A percentile compares a stretch with the other conserved stretches of the same genome.
Conservation (phyloP, 768 basidiomycete species). For the Phanerochaete sordida region DNA sequence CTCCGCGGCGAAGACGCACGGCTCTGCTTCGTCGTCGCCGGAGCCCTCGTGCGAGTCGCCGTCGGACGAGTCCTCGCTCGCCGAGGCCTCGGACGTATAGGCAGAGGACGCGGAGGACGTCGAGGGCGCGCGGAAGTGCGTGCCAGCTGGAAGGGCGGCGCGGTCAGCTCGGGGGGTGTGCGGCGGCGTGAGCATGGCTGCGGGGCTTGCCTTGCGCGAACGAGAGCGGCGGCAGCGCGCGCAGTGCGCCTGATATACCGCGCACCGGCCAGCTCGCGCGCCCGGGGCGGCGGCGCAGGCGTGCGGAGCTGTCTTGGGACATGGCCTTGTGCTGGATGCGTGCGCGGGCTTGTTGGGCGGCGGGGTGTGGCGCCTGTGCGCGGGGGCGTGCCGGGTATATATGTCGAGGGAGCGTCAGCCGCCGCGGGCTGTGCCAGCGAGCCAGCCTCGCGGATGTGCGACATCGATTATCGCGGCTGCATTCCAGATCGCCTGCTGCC, state of each 20-base stretch:
- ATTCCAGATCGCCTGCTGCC: neutral
- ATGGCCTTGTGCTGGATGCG: neutral
- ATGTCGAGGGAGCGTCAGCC: no score
- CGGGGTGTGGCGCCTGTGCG: no score
- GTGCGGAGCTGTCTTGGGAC: neutral
- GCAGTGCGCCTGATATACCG: neutral
- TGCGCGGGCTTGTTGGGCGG: neutral
- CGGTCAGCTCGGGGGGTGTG: no score
- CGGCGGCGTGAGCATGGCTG: neutral
- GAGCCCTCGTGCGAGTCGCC: neutral
- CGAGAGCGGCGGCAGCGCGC: neutral
- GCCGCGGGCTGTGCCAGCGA: neutral
- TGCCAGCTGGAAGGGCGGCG: neutral
- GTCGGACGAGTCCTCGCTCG: neutral
- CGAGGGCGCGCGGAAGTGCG: neutral
- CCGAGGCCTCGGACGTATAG: neutral
- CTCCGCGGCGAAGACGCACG: neutral
- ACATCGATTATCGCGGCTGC: neutral
- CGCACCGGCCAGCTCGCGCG: neutral
- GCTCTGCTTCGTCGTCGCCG: neutral
- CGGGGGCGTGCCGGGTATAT: no score
- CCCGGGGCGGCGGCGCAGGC: neutral
- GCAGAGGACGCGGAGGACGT: neutral
- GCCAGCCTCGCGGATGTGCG: neutral
- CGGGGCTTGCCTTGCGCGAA: neutral